These are phyloP conservation scores for Globisporangium alternatum DNA, from an alignment of 352 stramenopile genomes.

Conservation along the genomic window DNA sequence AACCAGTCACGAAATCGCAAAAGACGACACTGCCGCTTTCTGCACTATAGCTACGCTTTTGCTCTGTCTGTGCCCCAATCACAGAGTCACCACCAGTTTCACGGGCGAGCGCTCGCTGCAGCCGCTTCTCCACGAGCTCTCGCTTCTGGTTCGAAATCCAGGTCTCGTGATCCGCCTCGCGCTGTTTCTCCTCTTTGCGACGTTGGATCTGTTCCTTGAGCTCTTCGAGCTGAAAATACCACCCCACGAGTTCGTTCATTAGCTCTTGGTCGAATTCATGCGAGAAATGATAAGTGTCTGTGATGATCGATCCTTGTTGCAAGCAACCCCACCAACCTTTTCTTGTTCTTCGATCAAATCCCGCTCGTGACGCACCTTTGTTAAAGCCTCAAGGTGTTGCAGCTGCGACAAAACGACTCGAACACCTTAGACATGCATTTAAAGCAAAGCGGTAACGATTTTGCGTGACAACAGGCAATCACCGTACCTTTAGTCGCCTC, in stretches of 20 bases:
- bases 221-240: constrained; percentile 34
- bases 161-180: constrained; percentile 39
- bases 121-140: constrained; percentile 35
- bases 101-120: constrained; percentile 37
- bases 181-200: constrained; percentile 42
- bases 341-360: constrained; percentile 60
- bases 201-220: constrained; percentile 41
- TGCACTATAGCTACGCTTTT: constrained; percentile 23
- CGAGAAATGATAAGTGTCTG: not conserved
- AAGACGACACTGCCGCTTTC: constrained; percentile 39
- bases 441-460: too few relatives aligned
- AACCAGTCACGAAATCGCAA: constrained; percentile 41
- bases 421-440: too few relatives aligned
- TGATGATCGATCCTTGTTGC: not conserved
- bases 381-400: constrained; percentile 40
- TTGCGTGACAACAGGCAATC: constrained; percentile 1
- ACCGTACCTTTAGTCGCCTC: constrained; percentile 36
- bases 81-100: constrained; percentile 13
- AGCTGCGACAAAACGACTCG: constrained; percentile 19
- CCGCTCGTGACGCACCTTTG: constrained; percentile 48
- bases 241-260: not conserved
- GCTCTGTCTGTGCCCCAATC: not conserved
- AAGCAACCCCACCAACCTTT: constrained; percentile 26
- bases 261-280: not conserved
- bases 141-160: constrained; percentile 56